phyloP scores from a whole-genome alignment of 176 grass and related monocot species.

The Phoenix roebelenii region DNA sequence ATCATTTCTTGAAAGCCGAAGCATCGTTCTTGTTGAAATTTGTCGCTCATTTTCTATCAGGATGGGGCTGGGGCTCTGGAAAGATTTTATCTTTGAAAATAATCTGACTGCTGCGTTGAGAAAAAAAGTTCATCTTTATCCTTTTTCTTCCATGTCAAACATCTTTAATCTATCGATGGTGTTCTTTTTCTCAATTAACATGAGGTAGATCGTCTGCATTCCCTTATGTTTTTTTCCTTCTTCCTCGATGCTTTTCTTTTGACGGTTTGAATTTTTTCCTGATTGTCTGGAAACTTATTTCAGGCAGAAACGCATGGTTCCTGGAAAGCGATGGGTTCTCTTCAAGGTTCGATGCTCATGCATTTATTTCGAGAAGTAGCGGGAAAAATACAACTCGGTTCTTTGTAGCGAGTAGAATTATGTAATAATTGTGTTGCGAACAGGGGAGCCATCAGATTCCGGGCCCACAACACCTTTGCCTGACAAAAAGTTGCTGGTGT shows the following conservation, averaged over 20 bases:
- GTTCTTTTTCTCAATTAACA: constrained; percentile 9
- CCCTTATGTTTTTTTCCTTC: too few relatives aligned
- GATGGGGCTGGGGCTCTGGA: background rate
- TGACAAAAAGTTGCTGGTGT: constrained; percentile 34
- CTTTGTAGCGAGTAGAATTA: constrained; percentile 1
- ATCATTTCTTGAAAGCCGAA: constrained; percentile 19
- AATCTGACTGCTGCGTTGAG: constrained; percentile 1
- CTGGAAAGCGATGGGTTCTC: constrained; percentile 26
- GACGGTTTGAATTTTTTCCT: background rate
- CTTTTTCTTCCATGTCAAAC: constrained; percentile 2
- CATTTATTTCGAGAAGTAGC: constrained; percentile 2
- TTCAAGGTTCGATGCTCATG: constrained; percentile 28
- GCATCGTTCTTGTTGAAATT: constrained; percentile 6
- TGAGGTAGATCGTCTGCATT: constrained; percentile 14
- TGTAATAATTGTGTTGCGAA: constrained; percentile 8
- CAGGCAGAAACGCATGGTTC: constrained; percentile 20
- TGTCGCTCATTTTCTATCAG: constrained; percentile 4
- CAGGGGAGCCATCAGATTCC: constrained; percentile 24
- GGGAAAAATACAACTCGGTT: background rate
- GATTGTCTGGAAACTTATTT: constrained; percentile 3
- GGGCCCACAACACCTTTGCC: constrained; percentile 34
- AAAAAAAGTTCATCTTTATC: background rate
- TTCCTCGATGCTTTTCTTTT: background rate
- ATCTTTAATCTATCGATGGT: background rate
- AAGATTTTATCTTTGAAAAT: background rate